These are phyloP conservation scores for Citrus hindsii DNA, from an alignment of 345 rosid species.

Conservation along the genomic window DNA sequence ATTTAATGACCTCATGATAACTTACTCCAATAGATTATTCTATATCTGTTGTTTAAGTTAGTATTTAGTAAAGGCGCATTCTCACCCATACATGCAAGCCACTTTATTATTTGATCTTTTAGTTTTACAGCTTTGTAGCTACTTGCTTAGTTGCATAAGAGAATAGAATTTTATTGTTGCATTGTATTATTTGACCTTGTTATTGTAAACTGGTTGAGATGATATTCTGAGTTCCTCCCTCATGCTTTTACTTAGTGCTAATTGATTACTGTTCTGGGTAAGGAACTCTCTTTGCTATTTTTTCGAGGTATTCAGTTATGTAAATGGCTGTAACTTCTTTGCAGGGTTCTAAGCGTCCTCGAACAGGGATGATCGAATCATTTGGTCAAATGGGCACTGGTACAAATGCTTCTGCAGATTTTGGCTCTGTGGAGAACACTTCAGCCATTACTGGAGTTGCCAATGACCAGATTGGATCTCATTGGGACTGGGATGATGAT, in stretches of 20 bases:
- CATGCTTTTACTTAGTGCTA: neutral
- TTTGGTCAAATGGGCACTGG: slow-evolving; percentile 61
- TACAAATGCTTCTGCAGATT: slow-evolving; percentile 39
- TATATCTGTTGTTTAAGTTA: neutral
- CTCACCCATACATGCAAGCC: neutral
- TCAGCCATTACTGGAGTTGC: slow-evolving; percentile 58
- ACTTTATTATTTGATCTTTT: neutral
- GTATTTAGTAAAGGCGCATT: neutral
- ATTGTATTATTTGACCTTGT: neutral
- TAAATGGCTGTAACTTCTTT: slow-evolving; percentile 16
- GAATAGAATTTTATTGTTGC: neutral
- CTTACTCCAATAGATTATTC: neutral
- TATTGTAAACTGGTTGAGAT: neutral
- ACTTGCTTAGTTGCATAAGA: neutral
- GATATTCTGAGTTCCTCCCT: neutral
- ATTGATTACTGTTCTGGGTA: neutral
- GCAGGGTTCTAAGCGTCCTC: slow-evolving; percentile 89
- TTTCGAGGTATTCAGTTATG: neutral
- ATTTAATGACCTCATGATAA: neutral
- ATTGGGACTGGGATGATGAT: slow-evolving; percentile 93
- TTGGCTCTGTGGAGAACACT: slow-evolving; percentile 53
- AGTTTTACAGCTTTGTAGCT: neutral
- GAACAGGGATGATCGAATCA: slow-evolving; percentile 58
- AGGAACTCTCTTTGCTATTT: neutral
- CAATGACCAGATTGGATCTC: slow-evolving; percentile 69